A percentile compares a stretch with the other conserved stretches of the same genome.
phyloP scores from a whole-genome alignment of 768 basidiomycete genomes.

The Pleurotus giganteus region DNA sequence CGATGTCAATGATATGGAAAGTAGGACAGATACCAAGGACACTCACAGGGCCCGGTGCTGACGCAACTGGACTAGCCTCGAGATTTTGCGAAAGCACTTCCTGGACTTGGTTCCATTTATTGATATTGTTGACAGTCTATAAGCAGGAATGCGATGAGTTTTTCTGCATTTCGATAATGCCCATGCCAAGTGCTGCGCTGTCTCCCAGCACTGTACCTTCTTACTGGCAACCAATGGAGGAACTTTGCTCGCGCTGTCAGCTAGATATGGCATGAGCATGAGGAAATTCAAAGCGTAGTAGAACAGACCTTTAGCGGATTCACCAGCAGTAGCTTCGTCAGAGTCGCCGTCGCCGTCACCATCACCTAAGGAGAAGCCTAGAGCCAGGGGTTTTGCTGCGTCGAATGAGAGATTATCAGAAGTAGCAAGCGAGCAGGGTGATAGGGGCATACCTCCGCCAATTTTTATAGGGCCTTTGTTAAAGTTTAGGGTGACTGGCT shows the following conservation, averaged over 20 bases:
- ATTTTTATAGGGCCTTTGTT: slow-evolving; percentile 48
- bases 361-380: slow-evolving; percentile 74
- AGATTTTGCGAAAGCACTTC: slow-evolving; percentile 68
- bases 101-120: slow-evolving; percentile 96
- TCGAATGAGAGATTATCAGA: slow-evolving; percentile 11
- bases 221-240: slow-evolving; percentile 82
- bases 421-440: not conserved
- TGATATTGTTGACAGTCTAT: slow-evolving; percentile 87
- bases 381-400: slow-evolving; percentile 36
- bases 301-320: slow-evolving; percentile 47
- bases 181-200: slow-evolving; percentile 4
- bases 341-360: slow-evolving; percentile 34
- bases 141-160: slow-evolving; percentile 11
- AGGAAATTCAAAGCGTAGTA: not conserved
- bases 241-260: slow-evolving; percentile 61
- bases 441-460: slow-evolving; percentile 21
- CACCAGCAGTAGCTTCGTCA: slow-evolving; percentile 23
- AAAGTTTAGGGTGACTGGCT: slow-evolving; percentile 78
- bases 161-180: slow-evolving; percentile 2
- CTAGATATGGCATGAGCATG: slow-evolving; percentile 24
- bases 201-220: slow-evolving; percentile 52
- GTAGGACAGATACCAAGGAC: slow-evolving; percentile 18
- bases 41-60: slow-evolving; percentile 31
- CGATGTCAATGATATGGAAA: slow-evolving; percentile 12
- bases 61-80: slow-evolving; percentile 18